Conservation (phyloP, 2,329 filamentous ascomycete genomes). For the Colletotrichum costaricense region DNA sequence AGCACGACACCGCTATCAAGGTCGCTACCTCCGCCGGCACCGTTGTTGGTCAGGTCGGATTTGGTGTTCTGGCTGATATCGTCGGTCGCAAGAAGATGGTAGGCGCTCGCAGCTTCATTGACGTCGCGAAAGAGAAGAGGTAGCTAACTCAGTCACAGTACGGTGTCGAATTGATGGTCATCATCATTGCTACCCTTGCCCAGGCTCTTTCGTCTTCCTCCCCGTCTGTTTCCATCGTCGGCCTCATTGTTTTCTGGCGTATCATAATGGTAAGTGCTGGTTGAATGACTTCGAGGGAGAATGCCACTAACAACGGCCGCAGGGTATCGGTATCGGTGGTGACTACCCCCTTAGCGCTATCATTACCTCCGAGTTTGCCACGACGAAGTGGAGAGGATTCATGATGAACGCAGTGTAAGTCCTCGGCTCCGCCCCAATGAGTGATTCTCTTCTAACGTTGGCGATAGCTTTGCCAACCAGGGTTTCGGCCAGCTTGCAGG, state of each 20-base stretch:
- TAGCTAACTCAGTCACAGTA: constrained; percentile 67
- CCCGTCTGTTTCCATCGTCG: constrained; percentile 70
- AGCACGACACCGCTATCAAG: constrained; percentile 85
- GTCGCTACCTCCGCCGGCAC: constrained; percentile 86
- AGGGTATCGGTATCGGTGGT: constrained; percentile 59
- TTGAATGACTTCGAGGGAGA: background rate
- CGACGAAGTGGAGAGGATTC: constrained; percentile 69
- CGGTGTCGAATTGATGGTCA: constrained; percentile 82
- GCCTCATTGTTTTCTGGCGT: constrained; percentile 83
- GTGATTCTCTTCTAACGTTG: background rate
- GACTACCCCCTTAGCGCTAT: constrained; percentile 76
- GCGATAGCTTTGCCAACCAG: constrained; percentile 70
- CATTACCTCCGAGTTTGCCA: constrained; percentile 74
- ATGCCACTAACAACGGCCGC: background rate
- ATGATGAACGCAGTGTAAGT: constrained; percentile 71
- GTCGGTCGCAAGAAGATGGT: constrained; percentile 76
- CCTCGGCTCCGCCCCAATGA: background rate
- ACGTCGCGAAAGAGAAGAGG: constrained; percentile 4
- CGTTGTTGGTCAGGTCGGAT: constrained; percentile 83
- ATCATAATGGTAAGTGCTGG: constrained; percentile 68
- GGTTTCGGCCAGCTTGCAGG: constrained; percentile 75
- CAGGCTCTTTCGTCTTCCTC: constrained; percentile 76
- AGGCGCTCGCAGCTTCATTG: constrained; percentile 8
- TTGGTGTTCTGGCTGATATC: constrained; percentile 82
- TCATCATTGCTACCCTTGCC: constrained; percentile 81